A percentile compares a stretch with the other conserved stretches of the same genome.
phyloP scores from a whole-genome alignment of 2,329 filamentous ascomycete genomes.

The Tolypocladium album region DNA sequence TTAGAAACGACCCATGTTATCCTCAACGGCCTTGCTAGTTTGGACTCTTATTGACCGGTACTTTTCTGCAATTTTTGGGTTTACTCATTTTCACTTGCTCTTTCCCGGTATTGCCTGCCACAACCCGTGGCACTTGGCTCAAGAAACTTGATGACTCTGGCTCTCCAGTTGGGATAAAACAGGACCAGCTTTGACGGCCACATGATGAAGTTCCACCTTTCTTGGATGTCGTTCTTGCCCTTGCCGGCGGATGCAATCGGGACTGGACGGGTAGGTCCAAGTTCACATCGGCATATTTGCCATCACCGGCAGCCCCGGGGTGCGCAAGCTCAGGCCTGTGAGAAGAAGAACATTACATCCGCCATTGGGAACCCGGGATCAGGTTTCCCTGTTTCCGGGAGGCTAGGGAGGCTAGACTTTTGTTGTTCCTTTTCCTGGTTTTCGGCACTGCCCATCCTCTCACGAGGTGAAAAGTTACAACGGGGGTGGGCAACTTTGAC shows the following conservation, averaged over 20 bases:
- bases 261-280: background rate
- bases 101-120: background rate
- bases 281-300: background rate
- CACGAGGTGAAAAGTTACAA: background rate
- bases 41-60: background rate
- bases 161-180: constrained; percentile 1
- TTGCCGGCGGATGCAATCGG: background rate
- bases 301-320: background rate
- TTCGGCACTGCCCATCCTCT: background rate
- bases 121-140: background rate
- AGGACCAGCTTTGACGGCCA: constrained; percentile 2
- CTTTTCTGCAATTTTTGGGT: background rate
- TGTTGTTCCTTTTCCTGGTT: background rate
- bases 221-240: background rate
- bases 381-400: background rate
- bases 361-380: background rate
- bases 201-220: background rate
- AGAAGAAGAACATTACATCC: background rate
- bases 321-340: background rate
- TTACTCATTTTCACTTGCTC: background rate
- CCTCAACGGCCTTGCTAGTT: constrained; percentile 1
- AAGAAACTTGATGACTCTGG: background rate
- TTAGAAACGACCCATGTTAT: constrained; percentile 6
- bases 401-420: background rate
- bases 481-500: background rate